Conservation (phyloP, 192 early-diverging fungal species). For the Coemansia sp. region DNA sequence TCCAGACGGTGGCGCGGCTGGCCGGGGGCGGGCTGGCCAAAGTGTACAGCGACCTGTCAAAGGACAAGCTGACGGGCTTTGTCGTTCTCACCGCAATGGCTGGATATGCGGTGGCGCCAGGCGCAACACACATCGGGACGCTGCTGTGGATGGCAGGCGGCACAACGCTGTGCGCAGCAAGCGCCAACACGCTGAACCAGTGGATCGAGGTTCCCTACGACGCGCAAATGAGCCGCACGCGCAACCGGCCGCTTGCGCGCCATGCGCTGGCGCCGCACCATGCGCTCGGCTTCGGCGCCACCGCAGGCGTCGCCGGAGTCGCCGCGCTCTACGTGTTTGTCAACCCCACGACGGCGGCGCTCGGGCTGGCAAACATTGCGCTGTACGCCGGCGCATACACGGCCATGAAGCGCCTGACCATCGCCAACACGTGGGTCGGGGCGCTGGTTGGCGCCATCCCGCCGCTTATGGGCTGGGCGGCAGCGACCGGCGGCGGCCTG, state of each 20-base stretch:
- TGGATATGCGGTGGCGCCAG: constrained; percentile 91
- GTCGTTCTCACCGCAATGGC: constrained; percentile 94
- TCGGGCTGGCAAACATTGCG: constrained; percentile 85
- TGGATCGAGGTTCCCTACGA: constrained; percentile 96
- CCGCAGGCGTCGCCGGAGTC: constrained; percentile 70
- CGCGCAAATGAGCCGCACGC: constrained; percentile 95
- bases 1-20: constrained; percentile 20
- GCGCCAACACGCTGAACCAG: constrained; percentile 96
- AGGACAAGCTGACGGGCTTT: constrained; percentile 83
- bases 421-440: constrained; percentile 96
- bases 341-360: constrained; percentile 81
- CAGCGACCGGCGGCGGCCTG: constrained; percentile 68
- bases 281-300: constrained; percentile 73
- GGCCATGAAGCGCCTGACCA: constrained; percentile 87
- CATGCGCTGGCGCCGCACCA: constrained; percentile 75
- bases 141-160: constrained; percentile 84
- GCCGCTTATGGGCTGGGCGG: constrained; percentile 97
- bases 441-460: constrained; percentile 96
- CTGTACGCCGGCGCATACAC: constrained; percentile 92
- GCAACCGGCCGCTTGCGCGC: constrained; percentile 83
- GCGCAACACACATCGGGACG: constrained; percentile 58
- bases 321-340: constrained; percentile 71
- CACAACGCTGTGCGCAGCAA: constrained; percentile 82
- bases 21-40: not conserved
- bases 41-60: constrained; percentile 78